Conservation (phyloP, 345 rosid genomes). For the Sisymbrium irio region DNA sequence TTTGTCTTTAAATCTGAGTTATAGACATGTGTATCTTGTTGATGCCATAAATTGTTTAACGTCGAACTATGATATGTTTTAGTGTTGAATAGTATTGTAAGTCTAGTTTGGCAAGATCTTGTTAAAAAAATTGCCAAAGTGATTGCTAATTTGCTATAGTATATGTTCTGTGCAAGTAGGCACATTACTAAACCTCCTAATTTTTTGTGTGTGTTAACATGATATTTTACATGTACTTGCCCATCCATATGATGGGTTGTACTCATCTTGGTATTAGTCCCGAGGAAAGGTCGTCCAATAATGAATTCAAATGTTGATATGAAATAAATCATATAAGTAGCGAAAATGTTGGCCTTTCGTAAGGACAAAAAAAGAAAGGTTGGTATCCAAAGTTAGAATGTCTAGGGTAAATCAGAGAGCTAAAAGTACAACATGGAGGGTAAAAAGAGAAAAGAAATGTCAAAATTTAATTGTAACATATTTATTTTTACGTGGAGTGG, state of each 20-base stretch:
- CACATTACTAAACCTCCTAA: neutral
- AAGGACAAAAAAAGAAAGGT: neutral
- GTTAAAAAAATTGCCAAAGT: neutral
- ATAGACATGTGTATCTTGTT: neutral
- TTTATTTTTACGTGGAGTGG: conserved; percentile 36
- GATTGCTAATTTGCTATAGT: too few species aligned
- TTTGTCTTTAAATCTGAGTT: neutral
- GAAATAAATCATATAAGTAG: neutral
- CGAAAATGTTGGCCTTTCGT: neutral
- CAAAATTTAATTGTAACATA: neutral
- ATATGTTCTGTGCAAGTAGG: neutral
- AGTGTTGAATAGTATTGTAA: neutral
- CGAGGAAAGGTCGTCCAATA: neutral
- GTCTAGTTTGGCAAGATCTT: neutral
- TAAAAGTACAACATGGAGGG: neutral
- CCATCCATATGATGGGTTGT: neutral
- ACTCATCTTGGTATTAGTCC: neutral
- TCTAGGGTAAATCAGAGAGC: neutral
- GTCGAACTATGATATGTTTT: neutral
- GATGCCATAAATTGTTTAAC: neutral
- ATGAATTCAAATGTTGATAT: neutral
- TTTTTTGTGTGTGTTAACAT: neutral
- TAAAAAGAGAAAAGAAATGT: neutral
- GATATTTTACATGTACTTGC: neutral
- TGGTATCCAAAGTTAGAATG: conserved; percentile 7